phyloP scores from a whole-genome alignment of 2,329 filamentous ascomycete genomes.

The Sclerotiophoma versabilis region DNA sequence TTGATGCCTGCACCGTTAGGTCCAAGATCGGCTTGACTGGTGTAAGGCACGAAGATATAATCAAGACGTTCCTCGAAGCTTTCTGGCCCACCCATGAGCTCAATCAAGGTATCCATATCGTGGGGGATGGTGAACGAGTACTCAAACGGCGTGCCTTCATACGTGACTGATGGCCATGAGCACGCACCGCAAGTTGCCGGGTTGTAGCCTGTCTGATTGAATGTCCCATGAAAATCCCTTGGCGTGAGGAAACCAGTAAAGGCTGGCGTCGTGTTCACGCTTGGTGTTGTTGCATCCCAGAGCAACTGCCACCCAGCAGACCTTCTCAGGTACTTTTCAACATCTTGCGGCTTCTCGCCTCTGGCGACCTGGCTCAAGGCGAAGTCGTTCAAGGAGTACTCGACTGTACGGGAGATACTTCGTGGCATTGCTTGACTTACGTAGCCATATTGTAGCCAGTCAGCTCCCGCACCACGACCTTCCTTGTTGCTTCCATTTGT shows the following conservation, averaged over 20 bases:
- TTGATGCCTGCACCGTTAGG: conserved; percentile 48
- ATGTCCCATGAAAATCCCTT: conserved; percentile 23
- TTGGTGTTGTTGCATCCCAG: conserved; percentile 24
- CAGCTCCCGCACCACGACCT: conserved; percentile 71
- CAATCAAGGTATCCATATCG: conserved; percentile 48
- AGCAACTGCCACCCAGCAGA: conserved; percentile 33
- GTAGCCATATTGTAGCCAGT: conserved; percentile 70
- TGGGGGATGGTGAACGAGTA: conserved; percentile 51
- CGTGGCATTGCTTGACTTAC: conserved; percentile 53
- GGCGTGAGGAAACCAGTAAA: conserved; percentile 34
- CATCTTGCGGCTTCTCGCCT: conserved; percentile 47
- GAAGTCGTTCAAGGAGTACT: conserved; percentile 52
- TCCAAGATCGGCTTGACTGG: conserved; percentile 42
- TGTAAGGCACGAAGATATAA: conserved; percentile 46
- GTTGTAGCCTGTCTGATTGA: conserved; percentile 41
- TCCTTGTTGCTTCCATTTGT: conserved; percentile 68
- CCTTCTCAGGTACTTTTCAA: conserved; percentile 48
- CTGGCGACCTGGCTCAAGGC: conserved; percentile 47
- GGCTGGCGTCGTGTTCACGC: conserved; percentile 29
- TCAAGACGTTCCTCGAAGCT: conserved; percentile 48
- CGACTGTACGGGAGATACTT: conserved; percentile 47
- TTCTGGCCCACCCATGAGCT: conserved; percentile 46
- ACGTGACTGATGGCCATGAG: conserved; percentile 46
- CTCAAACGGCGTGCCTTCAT: conserved; percentile 50
- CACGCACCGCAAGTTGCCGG: conserved; percentile 47